Base-by-base conservation (phyloP, 257 asterid genomes). In the Buddleja alternifolia region DNA sequence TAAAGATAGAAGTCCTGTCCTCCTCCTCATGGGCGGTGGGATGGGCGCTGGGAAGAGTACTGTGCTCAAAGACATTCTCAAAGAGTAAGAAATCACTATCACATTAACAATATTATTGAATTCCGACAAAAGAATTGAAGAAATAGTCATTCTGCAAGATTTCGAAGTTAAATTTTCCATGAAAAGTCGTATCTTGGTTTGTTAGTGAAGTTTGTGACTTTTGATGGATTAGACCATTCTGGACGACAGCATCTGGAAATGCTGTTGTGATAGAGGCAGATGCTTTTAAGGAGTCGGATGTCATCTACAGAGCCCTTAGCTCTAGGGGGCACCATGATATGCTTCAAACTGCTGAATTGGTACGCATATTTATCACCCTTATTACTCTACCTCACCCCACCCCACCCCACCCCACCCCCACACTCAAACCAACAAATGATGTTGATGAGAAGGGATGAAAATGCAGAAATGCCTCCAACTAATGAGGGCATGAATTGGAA, bases 1-100 rank as follows among this genome's bases (percentile, higher is more conserved):
- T 61, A 85, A 89, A 55, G 97, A 93, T 68, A 79, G 98, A 76
- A 90, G 97, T 46, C 98, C 95, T 0, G 90, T 90, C 42, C 96
- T 90, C 68, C 97, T 93, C 78, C 83, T 92, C 83, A 92, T 93
- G 97, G 98, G 98, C 1, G 98, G 98, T 44, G 98, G 98, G 10
- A 90, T 92, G 98, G 97, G 97, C 8, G 98, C 96, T 0, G 98
- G 97, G 37, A 92, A 92, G 81, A 92, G 96, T 71, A 88, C 95
- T 7, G 97, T 88, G 70, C 98, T 90, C 41, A 92, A 90, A 72
- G 98, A 93, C 84, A 85, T 93, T 69, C 86, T 93, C 76, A 90
- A 93, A 85, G 98, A 93, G 98, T 88, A 88, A 78, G 90, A 58
- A 23, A 41, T 10, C 6, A 36, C 67, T 55, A 10, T 57, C 17